Conservation (phyloP, 192 early-diverging fungal species). For the Backusella mclennaniae region DNA sequence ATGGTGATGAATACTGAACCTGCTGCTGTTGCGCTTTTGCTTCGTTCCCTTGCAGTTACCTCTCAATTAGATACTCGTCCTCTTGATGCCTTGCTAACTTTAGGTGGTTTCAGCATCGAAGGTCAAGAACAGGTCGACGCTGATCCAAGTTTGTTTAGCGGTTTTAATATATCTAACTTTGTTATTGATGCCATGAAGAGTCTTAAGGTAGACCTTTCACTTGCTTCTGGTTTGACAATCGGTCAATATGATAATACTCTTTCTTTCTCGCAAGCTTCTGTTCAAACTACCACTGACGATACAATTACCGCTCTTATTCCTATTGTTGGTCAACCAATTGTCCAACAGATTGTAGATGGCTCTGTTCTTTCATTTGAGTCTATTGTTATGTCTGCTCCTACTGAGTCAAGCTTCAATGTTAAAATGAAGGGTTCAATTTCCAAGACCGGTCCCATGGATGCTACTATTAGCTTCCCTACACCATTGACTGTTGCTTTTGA, state of each 20-base stretch:
- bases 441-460: slow-evolving; percentile 45
- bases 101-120: slow-evolving; percentile 40
- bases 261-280: slow-evolving; percentile 34
- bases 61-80: slow-evolving; percentile 45
- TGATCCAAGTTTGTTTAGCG: slow-evolving; percentile 34
- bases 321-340: slow-evolving; percentile 49
- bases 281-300: slow-evolving; percentile 43
- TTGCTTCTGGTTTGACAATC: slow-evolving; percentile 41
- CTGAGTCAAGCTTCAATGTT: slow-evolving; percentile 42
- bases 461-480: slow-evolving; percentile 42
- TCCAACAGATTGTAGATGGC: slow-evolving; percentile 42
- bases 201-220: slow-evolving; percentile 47
- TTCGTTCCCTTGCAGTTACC: slow-evolving; percentile 41
- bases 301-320: slow-evolving; percentile 46
- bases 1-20: slow-evolving; percentile 53
- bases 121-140: slow-evolving; percentile 28
- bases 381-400: slow-evolving; percentile 30
- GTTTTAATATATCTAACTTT: slow-evolving; percentile 47
- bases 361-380: slow-evolving; percentile 33
- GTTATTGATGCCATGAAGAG: slow-evolving; percentile 43
- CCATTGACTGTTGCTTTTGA: slow-evolving; percentile 37
- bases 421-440: slow-evolving; percentile 42
- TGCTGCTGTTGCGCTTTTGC: slow-evolving; percentile 43
- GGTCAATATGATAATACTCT: slow-evolving; percentile 49
- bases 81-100: slow-evolving; percentile 44